Percentiles rank a stretch among this genome's conserved stretches.
Conservation (phyloP, 306 rosid genomes). For the Vicia faba region DNA sequence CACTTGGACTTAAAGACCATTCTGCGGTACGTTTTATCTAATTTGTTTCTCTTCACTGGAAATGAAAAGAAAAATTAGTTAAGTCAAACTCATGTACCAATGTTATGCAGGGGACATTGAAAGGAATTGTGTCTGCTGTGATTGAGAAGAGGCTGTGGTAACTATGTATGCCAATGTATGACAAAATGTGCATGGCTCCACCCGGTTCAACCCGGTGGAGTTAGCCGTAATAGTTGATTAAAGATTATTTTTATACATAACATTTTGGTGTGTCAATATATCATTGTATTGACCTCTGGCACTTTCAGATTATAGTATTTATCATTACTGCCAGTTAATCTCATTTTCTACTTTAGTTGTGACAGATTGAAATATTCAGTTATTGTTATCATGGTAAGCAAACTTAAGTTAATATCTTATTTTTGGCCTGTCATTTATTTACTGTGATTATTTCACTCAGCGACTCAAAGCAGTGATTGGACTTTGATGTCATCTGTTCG, state of each 20-base stretch:
- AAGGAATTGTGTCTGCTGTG: slow-evolving; percentile 72
- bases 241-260: neutral
- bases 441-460: neutral
- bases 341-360: slow-evolving; percentile 17
- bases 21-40: slow-evolving; percentile 50
- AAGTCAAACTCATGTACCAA: slow-evolving; percentile 11
- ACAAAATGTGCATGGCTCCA: slow-evolving; percentile 5
- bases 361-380: slow-evolving; percentile 18
- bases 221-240: neutral
- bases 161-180: neutral
- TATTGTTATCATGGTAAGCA: neutral
- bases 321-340: slow-evolving; percentile 12
- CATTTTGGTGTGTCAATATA: neutral
- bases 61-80: neutral
- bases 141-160: slow-evolving; percentile 65
- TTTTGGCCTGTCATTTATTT: neutral
- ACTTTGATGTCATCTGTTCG: neutral
- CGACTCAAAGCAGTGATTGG: slow-evolving; percentile 10
- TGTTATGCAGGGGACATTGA: slow-evolving; percentile 78
- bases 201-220: slow-evolving; percentile 10
- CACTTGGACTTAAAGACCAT: slow-evolving; percentile 96
- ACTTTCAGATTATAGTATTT: slow-evolving; percentile 4
- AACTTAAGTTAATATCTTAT: slow-evolving; percentile 1
- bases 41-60: neutral
- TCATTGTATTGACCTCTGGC: neutral